A percentile compares a stretch with the other conserved stretches of the same genome.
Conservation (phyloP, 1,284 basidiomycete genomes). For the Leucoagaricus sp. region DNA sequence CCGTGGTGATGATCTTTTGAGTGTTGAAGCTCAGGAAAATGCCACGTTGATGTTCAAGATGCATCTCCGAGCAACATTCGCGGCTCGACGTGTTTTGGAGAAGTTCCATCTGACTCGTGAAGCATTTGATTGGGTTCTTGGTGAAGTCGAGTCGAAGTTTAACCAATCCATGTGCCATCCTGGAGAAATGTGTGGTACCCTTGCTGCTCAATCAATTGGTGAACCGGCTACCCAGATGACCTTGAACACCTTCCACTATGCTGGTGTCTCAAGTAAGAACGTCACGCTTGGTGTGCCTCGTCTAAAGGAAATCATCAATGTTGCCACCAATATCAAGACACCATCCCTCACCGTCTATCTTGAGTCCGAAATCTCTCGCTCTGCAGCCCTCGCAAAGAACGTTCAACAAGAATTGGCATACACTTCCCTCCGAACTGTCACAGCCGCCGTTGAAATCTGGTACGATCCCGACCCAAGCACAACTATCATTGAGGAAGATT, state of each 20-base stretch:
- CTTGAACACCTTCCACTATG: slow-evolving; percentile 97
- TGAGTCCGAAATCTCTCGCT: slow-evolving; percentile 67
- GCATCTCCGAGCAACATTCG: slow-evolving; percentile 88
- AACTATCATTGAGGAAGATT: slow-evolving; percentile 96
- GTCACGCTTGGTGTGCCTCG: slow-evolving; percentile 98
- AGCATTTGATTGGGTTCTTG: slow-evolving; percentile 97
- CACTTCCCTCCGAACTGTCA: slow-evolving; percentile 94
- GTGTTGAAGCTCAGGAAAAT: slow-evolving; percentile 81
- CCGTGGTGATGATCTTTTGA: slow-evolving; percentile 81
- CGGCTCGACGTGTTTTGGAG: slow-evolving; percentile 83
- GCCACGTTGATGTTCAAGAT: slow-evolving; percentile 93
- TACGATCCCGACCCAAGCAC: slow-evolving; percentile 94
- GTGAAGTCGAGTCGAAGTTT: slow-evolving; percentile 95
- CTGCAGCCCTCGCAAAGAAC: slow-evolving; percentile 72
- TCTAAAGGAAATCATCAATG: slow-evolving; percentile 98
- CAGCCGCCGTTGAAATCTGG: slow-evolving; percentile 96
- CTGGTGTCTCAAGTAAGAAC: slow-evolving; percentile 97
- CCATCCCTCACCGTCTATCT: slow-evolving; percentile 94
- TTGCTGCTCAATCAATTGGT: slow-evolving; percentile 98
- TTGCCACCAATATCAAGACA: slow-evolving; percentile 98
- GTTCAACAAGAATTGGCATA: slow-evolving; percentile 94
- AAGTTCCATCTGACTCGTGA: slow-evolving; percentile 85
- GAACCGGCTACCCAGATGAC: slow-evolving; percentile 99
- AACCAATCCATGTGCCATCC: slow-evolving; percentile 91
- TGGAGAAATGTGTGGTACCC: slow-evolving; percentile 98